phyloP scores from a whole-genome alignment of 345 rosid genomes.

The Eutrema japonicum region DNA sequence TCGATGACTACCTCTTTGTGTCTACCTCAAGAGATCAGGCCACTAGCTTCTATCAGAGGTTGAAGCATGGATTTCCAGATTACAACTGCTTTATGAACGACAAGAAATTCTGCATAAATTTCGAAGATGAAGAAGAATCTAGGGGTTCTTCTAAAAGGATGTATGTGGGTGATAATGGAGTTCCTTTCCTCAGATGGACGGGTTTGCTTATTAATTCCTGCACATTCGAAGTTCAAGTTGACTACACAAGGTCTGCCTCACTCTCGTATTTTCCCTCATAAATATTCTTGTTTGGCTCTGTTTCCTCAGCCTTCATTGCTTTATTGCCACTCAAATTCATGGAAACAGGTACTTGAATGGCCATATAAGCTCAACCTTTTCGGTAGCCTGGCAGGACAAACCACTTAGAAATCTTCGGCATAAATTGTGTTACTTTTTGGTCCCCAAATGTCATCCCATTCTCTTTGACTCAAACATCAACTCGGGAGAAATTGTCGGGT shows the following conservation, averaged over 20 bases:
- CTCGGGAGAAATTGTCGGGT: conserved; percentile 62
- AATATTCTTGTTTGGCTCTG: conserved; percentile 12
- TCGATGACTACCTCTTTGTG: conserved; percentile 79
- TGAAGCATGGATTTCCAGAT: conserved; percentile 63
- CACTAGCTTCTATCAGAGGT: conserved; percentile 51
- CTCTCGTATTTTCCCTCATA: conserved; percentile 14
- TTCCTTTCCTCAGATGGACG: conserved; percentile 72
- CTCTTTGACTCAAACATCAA: conserved; percentile 82
- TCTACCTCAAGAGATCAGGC: conserved; percentile 81
- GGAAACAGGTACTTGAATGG: conserved; percentile 67
- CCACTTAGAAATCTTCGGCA: conserved; percentile 50
- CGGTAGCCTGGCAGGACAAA: conserved; percentile 62
- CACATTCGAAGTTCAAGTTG: conserved; percentile 83
- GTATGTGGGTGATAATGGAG: conserved; percentile 59
- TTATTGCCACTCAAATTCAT: conserved; percentile 16
- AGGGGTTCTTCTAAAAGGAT: conserved; percentile 49
- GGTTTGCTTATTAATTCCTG: conserved; percentile 73
- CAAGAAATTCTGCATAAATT: conserved; percentile 65
- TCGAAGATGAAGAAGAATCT: conserved; percentile 50
- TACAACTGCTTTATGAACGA: conserved; percentile 86
- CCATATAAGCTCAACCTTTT: conserved; percentile 66
- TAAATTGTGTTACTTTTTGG: conserved; percentile 59
- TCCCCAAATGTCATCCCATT: conserved; percentile 80
- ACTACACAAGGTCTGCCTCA: conserved; percentile 68
- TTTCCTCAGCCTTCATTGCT: neutral